phyloP scores from a whole-genome alignment of 371 early-diverging fungal genomes.

The Blyttiomyces sp. region DNA sequence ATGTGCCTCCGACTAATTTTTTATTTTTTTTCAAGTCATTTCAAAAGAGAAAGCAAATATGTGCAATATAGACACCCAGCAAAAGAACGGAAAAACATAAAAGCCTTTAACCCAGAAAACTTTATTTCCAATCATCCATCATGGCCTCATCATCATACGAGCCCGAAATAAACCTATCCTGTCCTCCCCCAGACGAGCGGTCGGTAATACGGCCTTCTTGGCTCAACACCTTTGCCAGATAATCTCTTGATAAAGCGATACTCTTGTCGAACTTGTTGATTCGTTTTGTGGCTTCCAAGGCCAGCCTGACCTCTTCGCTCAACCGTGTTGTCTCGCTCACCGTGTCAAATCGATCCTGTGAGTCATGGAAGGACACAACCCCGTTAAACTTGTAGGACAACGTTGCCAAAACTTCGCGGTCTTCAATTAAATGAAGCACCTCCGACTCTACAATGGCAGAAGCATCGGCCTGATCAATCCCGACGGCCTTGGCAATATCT shows the following conservation, averaged over 20 bases:
- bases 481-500: constrained; percentile 61
- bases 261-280: background rate
- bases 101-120: too few relatives aligned
- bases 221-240: background rate
- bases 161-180: background rate
- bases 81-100: too few relatives aligned
- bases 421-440: constrained; percentile 54
- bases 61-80: too few relatives aligned
- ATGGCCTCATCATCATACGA: background rate
- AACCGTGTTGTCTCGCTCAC: constrained; percentile 40
- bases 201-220: background rate
- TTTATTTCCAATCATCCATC: too few relatives aligned
- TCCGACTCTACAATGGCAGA: constrained; percentile 42
- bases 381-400: constrained; percentile 55
- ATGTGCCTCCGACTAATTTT: too few relatives aligned
- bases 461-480: constrained; percentile 28
- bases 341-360: constrained; percentile 44
- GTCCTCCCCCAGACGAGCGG: background rate
- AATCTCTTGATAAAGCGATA: background rate
- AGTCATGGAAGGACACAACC: constrained; percentile 72
- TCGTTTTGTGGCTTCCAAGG: constrained; percentile 18
- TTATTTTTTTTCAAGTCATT: too few relatives aligned
- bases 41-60: too few relatives aligned
- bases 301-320: constrained; percentile 49
- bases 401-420: constrained; percentile 59